Evolutionary conservation across 2,329 filamentous ascomycete species (phyloP).

Genomic region (Beauveria scarabaeidicola): DNA sequence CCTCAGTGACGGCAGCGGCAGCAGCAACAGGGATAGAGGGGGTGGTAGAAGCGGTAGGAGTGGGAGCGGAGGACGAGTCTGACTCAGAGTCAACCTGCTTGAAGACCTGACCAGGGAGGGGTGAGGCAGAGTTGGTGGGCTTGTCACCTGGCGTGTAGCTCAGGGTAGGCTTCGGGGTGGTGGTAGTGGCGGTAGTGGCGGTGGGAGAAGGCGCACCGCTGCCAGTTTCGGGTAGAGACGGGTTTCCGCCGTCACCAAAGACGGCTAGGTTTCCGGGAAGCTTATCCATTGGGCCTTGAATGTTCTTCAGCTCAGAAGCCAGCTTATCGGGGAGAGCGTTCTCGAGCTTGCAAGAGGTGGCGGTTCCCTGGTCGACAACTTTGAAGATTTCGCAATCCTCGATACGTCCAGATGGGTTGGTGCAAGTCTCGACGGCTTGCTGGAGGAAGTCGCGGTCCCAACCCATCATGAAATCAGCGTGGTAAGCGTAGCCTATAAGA

Average conservation of each 20-base stretch:
- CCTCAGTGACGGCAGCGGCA: slow-evolving; percentile 21
- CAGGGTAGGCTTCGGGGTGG: slow-evolving; percentile 20
- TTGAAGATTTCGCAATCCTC: slow-evolving; percentile 68
- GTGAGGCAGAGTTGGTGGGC: slow-evolving; percentile 23
- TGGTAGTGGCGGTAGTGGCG: not conserved
- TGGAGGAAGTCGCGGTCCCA: slow-evolving; percentile 66
- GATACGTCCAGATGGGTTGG: slow-evolving; percentile 58
- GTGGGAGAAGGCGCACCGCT: not conserved
- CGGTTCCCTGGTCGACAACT: slow-evolving; percentile 53
- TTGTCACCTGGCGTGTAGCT: slow-evolving; percentile 29
- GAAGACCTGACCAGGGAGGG: slow-evolving; percentile 36
- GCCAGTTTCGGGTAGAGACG: slow-evolving; percentile 3
- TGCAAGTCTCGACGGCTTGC: slow-evolving; percentile 66
- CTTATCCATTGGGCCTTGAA: slow-evolving; percentile 41
- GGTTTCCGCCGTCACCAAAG: slow-evolving; percentile 19
- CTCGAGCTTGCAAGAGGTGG: slow-evolving; percentile 53
- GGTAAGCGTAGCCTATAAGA: slow-evolving; percentile 57
- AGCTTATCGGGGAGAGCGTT: slow-evolving; percentile 43
- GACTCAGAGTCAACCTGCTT: slow-evolving; percentile 21
- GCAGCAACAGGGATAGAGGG: slow-evolving; percentile 12
- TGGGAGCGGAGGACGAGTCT: slow-evolving; percentile 10
- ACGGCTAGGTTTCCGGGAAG: slow-evolving; percentile 59
- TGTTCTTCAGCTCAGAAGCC: slow-evolving; percentile 44
- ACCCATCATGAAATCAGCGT: slow-evolving; percentile 73
- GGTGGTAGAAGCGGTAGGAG: slow-evolving; percentile 14